These are phyloP conservation scores for Polygonum maritimum DNA, from an alignment of 148 eudicot genomes.

Conservation along the genomic window DNA sequence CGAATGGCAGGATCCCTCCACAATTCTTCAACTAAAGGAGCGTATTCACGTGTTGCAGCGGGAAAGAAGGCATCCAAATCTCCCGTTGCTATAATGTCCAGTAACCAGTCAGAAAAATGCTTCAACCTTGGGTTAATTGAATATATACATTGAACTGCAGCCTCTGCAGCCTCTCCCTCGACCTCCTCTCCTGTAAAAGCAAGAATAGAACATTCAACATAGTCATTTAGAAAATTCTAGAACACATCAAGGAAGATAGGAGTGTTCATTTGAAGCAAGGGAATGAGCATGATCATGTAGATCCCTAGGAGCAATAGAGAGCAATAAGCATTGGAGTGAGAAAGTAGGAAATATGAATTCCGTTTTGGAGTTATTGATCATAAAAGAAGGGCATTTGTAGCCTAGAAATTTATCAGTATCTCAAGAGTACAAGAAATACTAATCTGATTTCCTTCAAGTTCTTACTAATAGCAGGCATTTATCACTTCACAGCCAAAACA, in stretches of 20 bases:
- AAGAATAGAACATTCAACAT: neutral
- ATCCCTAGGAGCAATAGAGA: neutral
- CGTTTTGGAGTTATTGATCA: neutral
- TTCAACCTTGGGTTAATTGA: conserved; percentile 80
- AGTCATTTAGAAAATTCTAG: neutral
- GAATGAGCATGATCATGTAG: neutral
- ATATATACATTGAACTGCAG: conserved; percentile 39
- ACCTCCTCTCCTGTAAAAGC: neutral
- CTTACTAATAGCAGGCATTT: neutral
- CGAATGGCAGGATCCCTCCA: conserved; percentile 98
- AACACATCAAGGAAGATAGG: neutral
- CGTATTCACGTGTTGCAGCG: conserved; percentile 94
- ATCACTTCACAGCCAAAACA: neutral
- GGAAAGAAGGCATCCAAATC: conserved; percentile 97
- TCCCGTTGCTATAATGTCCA: conserved; percentile 95
- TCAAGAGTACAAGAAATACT: neutral
- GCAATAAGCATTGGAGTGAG: neutral
- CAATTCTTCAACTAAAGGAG: conserved; percentile 94
- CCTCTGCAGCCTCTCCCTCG: conserved; percentile 20
- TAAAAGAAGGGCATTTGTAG: neutral
- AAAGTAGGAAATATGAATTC: neutral
- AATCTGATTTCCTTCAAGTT: neutral
- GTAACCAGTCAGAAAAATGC: conserved; percentile 95
- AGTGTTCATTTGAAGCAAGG: neutral
- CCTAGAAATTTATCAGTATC: neutral